phyloP scores from a whole-genome alignment of 2,329 filamentous ascomycete species.

The Pyrenochaeta sp. region DNA sequence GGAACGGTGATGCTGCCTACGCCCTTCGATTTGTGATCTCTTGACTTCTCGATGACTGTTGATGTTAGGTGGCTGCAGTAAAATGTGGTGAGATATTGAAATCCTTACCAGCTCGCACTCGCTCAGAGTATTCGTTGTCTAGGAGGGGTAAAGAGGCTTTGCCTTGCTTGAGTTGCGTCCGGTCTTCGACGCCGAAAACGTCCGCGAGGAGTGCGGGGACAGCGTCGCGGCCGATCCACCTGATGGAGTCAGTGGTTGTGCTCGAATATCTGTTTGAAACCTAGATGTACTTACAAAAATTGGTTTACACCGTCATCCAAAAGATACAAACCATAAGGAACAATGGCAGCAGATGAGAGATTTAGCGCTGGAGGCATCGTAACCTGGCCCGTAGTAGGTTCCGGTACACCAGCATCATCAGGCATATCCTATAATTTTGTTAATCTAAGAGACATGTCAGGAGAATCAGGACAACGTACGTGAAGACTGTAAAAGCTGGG shows the following conservation, averaged over 20 bases:
- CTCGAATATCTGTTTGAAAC: neutral
- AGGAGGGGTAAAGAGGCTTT: slow-evolving; percentile 87
- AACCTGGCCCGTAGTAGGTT: slow-evolving; percentile 87
- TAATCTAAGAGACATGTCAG: neutral
- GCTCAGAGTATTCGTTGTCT: slow-evolving; percentile 96
- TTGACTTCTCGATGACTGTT: slow-evolving; percentile 89
- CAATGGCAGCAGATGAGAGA: slow-evolving; percentile 85
- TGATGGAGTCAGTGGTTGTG: slow-evolving; percentile 12
- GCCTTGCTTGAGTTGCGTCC: slow-evolving; percentile 85
- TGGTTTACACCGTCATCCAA: slow-evolving; percentile 98
- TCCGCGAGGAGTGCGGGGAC: slow-evolving; percentile 88
- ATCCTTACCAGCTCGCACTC: slow-evolving; percentile 66
- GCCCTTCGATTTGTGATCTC: slow-evolving; percentile 83
- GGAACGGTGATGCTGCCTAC: slow-evolving; percentile 94
- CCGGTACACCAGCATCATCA: slow-evolving; percentile 85
- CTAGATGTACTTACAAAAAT: slow-evolving; percentile 66
- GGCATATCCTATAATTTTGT: slow-evolving; percentile 95
- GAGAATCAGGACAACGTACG: slow-evolving; percentile 16
- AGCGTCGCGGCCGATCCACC: slow-evolving; percentile 92
- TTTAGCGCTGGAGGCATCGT: slow-evolving; percentile 85
- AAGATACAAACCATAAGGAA: slow-evolving; percentile 90
- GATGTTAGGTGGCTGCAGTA: slow-evolving; percentile 7
- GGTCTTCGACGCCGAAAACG: slow-evolving; percentile 88
- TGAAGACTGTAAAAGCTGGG: slow-evolving; percentile 50
- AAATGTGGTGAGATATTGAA: neutral